phyloP scores from a whole-genome alignment of 306 rosid genomes.

The Sechiopsis laciniata region DNA sequence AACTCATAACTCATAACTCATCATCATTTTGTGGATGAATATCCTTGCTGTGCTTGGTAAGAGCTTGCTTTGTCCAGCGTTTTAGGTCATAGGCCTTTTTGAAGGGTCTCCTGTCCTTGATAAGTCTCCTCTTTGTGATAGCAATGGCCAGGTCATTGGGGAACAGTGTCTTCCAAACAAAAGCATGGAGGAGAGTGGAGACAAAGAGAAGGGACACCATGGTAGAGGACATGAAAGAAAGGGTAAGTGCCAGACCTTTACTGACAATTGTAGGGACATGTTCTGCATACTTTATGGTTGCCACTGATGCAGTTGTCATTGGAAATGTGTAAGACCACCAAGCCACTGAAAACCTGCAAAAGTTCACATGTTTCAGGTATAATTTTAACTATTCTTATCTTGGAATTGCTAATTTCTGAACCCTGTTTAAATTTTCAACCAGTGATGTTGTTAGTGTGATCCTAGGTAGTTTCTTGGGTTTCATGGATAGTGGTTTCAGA shows the following conservation, averaged over 20 bases:
- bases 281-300: constrained; percentile 74
- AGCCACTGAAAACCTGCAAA: constrained; percentile 74
- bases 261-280: constrained; percentile 55
- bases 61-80: constrained; percentile 83
- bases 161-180: constrained; percentile 68
- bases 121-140: constrained; percentile 54
- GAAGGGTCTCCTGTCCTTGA: constrained; percentile 55
- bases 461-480: neutral
- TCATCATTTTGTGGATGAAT: constrained; percentile 26
- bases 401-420: neutral
- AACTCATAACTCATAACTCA: constrained; percentile 5
- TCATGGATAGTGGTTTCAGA: too few relatives aligned
- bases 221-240: constrained; percentile 64
- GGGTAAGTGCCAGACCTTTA: constrained; percentile 59
- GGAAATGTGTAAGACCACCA: constrained; percentile 93
- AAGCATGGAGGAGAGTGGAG: constrained; percentile 73
- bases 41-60: constrained; percentile 50
- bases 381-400: neutral
- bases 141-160: constrained; percentile 88
- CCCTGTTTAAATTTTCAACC: constrained; percentile 10
- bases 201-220: constrained; percentile 59
- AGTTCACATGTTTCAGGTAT: constrained; percentile 15
- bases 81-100: constrained; percentile 61
- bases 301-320: constrained; percentile 74
- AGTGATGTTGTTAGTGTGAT: constrained; percentile 2